phyloP scores from a whole-genome alignment of 1,139 yeast genomes.

The Magnusiomyces sp. region DNA sequence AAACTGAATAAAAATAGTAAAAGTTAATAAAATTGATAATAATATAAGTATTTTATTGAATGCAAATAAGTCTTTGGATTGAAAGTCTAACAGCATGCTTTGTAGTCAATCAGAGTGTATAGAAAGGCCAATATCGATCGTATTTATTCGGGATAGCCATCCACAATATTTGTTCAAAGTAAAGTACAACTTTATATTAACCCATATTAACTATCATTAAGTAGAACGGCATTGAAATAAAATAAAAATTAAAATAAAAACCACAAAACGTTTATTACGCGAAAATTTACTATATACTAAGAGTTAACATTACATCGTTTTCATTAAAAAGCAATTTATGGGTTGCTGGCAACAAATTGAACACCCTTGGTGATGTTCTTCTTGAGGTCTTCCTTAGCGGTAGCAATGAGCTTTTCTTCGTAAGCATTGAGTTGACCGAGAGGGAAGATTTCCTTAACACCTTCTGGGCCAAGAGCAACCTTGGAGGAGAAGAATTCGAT shows the following conservation, averaged over 20 bases:
- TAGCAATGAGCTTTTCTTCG: slow-evolving; percentile 56
- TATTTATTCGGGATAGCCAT: too few relatives aligned
- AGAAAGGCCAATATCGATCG: too few relatives aligned
- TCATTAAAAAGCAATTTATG: slow-evolving; percentile 21
- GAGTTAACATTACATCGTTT: not conserved
- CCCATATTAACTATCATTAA: too few relatives aligned
- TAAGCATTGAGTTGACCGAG: slow-evolving; percentile 77
- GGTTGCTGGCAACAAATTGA: slow-evolving; percentile 41
- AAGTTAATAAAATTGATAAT: too few relatives aligned
- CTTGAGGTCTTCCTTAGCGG: slow-evolving; percentile 37
- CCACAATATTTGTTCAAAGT: too few relatives aligned
- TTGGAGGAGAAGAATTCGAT: slow-evolving; percentile 91
- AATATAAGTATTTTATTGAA: too few relatives aligned
- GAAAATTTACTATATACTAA: slow-evolving; percentile 7
- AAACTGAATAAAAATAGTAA: too few relatives aligned
- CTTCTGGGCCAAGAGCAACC: slow-evolving; percentile 80
- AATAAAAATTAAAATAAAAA: not conserved
- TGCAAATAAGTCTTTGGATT: too few relatives aligned
- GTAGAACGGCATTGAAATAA: not conserved
- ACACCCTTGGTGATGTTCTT: slow-evolving; percentile 69
- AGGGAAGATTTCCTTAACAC: slow-evolving; percentile 72
- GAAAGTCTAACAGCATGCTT: too few relatives aligned
- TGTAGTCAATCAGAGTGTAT: too few relatives aligned
- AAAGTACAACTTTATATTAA: too few relatives aligned
- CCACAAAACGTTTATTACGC: not conserved